Conservation (phyloP, 768 basidiomycete genomes). For the Antrodiella citrinella region DNA sequence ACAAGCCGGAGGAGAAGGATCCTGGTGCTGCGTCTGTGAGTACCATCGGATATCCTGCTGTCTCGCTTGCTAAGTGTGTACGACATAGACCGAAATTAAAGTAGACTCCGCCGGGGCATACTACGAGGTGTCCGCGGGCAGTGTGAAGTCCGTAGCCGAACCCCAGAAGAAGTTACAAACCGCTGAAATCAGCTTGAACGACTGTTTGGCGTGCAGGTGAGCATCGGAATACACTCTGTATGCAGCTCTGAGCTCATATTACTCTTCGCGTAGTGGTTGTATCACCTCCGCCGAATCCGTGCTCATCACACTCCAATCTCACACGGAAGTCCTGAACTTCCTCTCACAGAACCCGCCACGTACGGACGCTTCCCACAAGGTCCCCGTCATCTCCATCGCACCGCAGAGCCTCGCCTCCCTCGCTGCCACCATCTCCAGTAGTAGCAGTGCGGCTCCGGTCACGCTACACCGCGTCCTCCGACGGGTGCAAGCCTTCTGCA, state of each 20-base stretch:
- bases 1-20: slow-evolving; percentile 33
- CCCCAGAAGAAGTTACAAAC: slow-evolving; percentile 67
- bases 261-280: slow-evolving; percentile 60
- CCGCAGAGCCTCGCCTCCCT: slow-evolving; percentile 84
- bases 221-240: slow-evolving; percentile 18
- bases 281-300: slow-evolving; percentile 98
- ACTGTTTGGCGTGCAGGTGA: slow-evolving; percentile 96
- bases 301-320: slow-evolving; percentile 92
- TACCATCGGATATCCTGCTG: slow-evolving; percentile 4
- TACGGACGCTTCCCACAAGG: slow-evolving; percentile 33
- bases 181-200: slow-evolving; percentile 93
- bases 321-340: slow-evolving; percentile 82
- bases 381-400: slow-evolving; percentile 79
- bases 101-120: slow-evolving; percentile 83
- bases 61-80: neutral
- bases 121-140: slow-evolving; percentile 61
- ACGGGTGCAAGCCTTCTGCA: slow-evolving; percentile 66
- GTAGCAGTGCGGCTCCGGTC: slow-evolving; percentile 30
- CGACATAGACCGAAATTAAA: slow-evolving; percentile 78
- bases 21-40: slow-evolving; percentile 36
- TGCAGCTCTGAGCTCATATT: neutral
- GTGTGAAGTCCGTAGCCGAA: slow-evolving; percentile 12
- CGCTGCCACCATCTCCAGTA: slow-evolving; percentile 49
- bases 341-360: slow-evolving; percentile 46
- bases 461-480: slow-evolving; percentile 56